Conservation (phyloP, 108 stramenopile species). For the Cyclotella choctawhatcheeana region DNA sequence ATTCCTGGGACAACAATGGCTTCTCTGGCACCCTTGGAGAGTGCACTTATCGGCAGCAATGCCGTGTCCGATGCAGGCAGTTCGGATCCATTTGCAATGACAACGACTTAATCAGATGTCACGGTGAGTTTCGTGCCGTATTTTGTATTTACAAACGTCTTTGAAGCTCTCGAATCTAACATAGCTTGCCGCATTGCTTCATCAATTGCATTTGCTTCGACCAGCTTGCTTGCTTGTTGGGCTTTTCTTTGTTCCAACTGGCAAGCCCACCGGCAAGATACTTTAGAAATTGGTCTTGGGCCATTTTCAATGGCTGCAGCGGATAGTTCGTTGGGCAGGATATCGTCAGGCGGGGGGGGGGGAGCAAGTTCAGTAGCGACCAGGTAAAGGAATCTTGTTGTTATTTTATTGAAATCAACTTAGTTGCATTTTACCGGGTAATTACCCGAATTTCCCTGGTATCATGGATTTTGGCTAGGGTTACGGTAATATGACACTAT, state of each 20-base stretch:
- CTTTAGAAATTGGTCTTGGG: not conserved
- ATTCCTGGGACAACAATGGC: not conserved
- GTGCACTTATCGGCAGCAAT: not conserved
- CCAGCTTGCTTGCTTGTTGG: not conserved
- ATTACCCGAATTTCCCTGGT: too few species aligned
- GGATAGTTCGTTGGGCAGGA: not conserved
- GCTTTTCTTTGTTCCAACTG: not conserved
- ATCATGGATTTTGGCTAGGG: too few species aligned
- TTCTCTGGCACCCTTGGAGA: not conserved
- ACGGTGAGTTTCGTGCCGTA: not conserved
- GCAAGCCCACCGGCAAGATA: not conserved
- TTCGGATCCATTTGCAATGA: not conserved
- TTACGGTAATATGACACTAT: too few species aligned
- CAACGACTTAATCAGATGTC: not conserved
- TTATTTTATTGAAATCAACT: constrained; percentile 8
- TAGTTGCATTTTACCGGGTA: too few species aligned
- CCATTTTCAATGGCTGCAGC: not conserved
- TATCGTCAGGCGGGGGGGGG: not conserved
- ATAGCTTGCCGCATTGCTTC: not conserved
- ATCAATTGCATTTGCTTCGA: not conserved
- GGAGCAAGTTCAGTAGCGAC: not conserved
- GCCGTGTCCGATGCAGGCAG: not conserved
- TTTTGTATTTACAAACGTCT: not conserved
- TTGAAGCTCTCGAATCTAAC: constrained; percentile 7
- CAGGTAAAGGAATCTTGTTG: constrained; percentile 4